phyloP scores from a whole-genome alignment of 805 yeast species.

The Metschnikowia bowlesiae region DNA sequence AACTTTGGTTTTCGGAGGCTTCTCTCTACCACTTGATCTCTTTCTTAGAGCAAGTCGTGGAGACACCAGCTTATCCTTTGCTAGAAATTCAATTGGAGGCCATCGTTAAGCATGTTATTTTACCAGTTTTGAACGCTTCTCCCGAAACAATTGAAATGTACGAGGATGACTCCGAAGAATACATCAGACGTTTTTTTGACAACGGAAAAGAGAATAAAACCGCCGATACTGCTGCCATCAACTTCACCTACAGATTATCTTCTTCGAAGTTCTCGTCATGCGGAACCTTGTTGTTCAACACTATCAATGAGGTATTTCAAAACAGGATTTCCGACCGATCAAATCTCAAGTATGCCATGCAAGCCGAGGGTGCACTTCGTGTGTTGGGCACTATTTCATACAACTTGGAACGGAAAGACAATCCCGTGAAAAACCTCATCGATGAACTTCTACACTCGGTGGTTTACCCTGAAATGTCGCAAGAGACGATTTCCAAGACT shows the following conservation, averaged over 20 bases:
- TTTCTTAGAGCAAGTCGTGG: conserved; percentile 39
- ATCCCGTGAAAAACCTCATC: conserved; percentile 38
- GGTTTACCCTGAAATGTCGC: conserved; percentile 38
- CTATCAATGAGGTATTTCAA: conserved; percentile 33
- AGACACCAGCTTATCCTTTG: conserved; percentile 36
- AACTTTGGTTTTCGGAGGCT: conserved; percentile 38
- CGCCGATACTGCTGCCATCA: conserved; percentile 48
- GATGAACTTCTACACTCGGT: conserved; percentile 36
- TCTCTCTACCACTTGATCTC: conserved; percentile 41
- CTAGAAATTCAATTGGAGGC: conserved; percentile 39
- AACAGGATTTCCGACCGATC: conserved; percentile 27
- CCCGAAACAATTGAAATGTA: conserved; percentile 38
- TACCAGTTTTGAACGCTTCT: conserved; percentile 39
- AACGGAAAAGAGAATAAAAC: conserved; percentile 45
- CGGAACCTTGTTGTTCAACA: conserved; percentile 24
- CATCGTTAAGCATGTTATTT: conserved; percentile 34
- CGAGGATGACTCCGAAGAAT: conserved; percentile 45
- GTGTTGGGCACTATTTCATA: conserved; percentile 38
- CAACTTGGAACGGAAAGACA: conserved; percentile 31
- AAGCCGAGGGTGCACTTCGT: conserved; percentile 41
- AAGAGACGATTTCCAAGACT: conserved; percentile 23
- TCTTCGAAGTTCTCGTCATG: conserved; percentile 39
- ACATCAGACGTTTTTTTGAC: conserved; percentile 41
- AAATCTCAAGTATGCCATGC: conserved; percentile 28
- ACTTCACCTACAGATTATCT: conserved; percentile 39